Evolutionary conservation across 352 stramenopile genomes (phyloP), one percentile per base, ranked within the genome.

Genomic region (Phytopythium helicoides): DNA sequence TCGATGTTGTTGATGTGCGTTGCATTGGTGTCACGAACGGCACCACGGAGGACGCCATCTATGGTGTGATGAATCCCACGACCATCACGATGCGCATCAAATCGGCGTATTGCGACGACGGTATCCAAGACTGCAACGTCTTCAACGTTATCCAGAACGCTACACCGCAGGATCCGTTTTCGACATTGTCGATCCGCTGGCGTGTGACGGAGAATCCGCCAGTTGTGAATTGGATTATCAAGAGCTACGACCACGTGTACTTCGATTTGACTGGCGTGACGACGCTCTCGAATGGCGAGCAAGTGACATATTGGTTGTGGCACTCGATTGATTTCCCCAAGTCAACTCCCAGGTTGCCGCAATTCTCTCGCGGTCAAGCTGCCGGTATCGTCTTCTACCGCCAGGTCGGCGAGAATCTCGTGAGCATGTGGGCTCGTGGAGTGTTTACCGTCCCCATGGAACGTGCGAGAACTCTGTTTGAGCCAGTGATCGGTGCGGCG

Each of bases 221-320:
- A 3, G 59, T 64, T 18, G 23, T 52, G 6, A 66, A 58, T 0
- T 61, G 23, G 6, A 16, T 76, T 16, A 51, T 80, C 25, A 73
- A 75, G 47, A 69, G 71, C 49, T 64, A 70, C 15, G 72, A 83
- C 50, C 70, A 65, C 34, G 47, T 83, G 14, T 80, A 77, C 55
- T 44, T 69, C 1, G 65, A 82, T 33, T 66, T 70, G 28, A 81
- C 62, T 1, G 71, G 70, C 31, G 64, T 76, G 19, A 52, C 68
- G 2, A 41, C 55, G 9, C 66, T 71, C 1, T 62, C 65, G 7
- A 64, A 31, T 8, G 66, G 68, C 6, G 71, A 76, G 26, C 42
- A 69, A 0, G 33, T 81, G 0, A 68, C 67, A 6, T 81, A 62
- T 37, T 67, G 78, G 52, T 52, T 81, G 58, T 19, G 64, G 31